Percentiles rank a stretch among this genome's conserved stretches.
Conservation (phyloP, 371 early-diverging fungal species). For the Mortierella sp. region DNA sequence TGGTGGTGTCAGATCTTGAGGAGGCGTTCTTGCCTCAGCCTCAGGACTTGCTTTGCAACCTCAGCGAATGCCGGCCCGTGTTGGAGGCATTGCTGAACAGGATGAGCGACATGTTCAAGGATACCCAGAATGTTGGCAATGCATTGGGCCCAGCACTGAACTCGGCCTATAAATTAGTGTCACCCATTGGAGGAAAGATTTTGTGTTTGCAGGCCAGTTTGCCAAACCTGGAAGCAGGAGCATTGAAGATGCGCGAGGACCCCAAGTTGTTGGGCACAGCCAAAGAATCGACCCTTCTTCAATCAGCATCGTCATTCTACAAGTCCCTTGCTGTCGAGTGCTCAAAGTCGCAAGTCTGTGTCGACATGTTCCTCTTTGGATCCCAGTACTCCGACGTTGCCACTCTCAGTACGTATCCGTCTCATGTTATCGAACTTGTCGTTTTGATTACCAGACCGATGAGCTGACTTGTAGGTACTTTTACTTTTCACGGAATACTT, state of each 20-base stretch:
- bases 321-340: constrained; percentile 95
- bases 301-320: constrained; percentile 91
- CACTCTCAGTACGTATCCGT: constrained; percentile 74
- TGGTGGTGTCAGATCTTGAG: constrained; percentile 92
- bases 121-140: constrained; percentile 80
- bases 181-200: constrained; percentile 93
- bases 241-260: constrained; percentile 88
- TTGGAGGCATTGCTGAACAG: constrained; percentile 82
- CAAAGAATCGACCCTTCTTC: constrained; percentile 87
- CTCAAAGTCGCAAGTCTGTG: constrained; percentile 90
- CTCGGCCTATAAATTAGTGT: constrained; percentile 86
- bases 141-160: constrained; percentile 90
- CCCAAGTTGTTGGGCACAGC: constrained; percentile 88
- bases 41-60: constrained; percentile 87
- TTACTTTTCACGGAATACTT: neutral
- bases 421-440: neutral
- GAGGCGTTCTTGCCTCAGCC: constrained; percentile 91
- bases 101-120: constrained; percentile 88
- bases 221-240: constrained; percentile 86
- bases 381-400: constrained; percentile 93
- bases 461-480: neutral
- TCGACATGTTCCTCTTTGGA: constrained; percentile 96
- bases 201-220: constrained; percentile 85
- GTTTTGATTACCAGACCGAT: neutral
- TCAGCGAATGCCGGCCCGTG: constrained; percentile 79